Evolutionary conservation across 2,329 filamentous ascomycete genomes (phyloP), one percentile per base, ranked within the genome.

Genomic region (Aspergillus sojae): DNA sequence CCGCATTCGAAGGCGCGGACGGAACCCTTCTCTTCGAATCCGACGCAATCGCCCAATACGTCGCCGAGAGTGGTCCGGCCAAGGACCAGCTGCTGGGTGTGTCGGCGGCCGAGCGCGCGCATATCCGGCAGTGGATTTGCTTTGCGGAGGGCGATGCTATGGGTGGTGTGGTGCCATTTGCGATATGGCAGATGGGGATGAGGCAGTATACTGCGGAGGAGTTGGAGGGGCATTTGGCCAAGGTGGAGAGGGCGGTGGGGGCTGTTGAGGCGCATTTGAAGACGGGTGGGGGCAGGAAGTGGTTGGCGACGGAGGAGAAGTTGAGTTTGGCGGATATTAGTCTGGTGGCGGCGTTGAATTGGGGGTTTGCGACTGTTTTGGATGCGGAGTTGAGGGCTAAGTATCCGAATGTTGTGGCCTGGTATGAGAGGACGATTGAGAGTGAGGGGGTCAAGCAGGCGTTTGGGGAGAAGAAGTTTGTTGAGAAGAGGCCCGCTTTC

Each of bases 1-100:
- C 84, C 16, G 79, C 78, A 45, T 80, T 85, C 62, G 82, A 84
- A 69, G 77, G 75, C 41, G 73, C 81, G 26, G 81, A 84, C 67
- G 83, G 83, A 55, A 57, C 52, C 71, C 72, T 63, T 65, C 61
- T 86, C 41, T 69, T 78, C 65, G 84, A 85, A 66, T 77, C 78
- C 39, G 76, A 78, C 36, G 83, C 84, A 61, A 86, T 86, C 69
- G 72, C 76, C 21, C 73, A 74, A 48, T 84, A 82, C 72, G 63
- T 84, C 41, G 82, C 83, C 52, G 78, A 79, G 59, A 77, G 76
- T 41, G 83, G 84, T 7, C 81, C 83, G 46, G 74, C 75, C 58
- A 76, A 78, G 7, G 67, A 65, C 4, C 82, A 85, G 72, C 77
- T 86, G 7, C 68, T 84, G 11, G 83, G 84, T n/a, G 58, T 66